These are phyloP conservation scores for Aspergillus haitiensis DNA, from an alignment of 495 filamentous ascomycete species.

Conservation along the genomic window DNA sequence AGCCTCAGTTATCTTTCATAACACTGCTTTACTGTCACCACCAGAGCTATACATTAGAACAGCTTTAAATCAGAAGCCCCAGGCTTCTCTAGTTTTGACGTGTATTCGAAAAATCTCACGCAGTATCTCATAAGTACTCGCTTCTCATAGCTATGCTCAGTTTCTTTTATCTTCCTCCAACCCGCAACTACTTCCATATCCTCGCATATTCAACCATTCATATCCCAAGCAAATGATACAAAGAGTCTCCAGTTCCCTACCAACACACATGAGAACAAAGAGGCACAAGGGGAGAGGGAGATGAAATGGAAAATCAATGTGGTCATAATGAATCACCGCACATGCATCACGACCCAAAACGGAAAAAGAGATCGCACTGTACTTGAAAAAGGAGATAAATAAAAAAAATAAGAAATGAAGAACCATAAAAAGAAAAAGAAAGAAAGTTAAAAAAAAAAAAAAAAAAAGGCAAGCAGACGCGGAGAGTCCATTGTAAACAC, in stretches of 20 bases:
- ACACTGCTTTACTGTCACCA: too few relatives aligned
- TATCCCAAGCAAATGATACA: constrained; percentile 1
- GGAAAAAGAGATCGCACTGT: not conserved
- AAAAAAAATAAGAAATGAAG: not conserved
- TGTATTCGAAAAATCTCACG: constrained; percentile 1
- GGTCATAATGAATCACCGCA: constrained; percentile 9
- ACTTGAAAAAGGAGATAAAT: not conserved
- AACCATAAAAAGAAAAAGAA: not conserved
- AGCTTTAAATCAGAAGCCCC: constrained; percentile 16
- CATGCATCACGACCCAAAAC: constrained; percentile 10
- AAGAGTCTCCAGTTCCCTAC: not conserved
- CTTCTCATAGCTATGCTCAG: constrained; percentile 14
- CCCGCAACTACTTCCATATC: not conserved
- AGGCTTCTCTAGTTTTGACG: constrained; percentile 6
- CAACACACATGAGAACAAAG: constrained; percentile 8
- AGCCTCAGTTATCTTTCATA: too few relatives aligned
- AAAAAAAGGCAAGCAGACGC: too few relatives aligned
- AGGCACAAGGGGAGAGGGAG: constrained; percentile 2
- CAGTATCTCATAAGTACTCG: constrained; percentile 2
- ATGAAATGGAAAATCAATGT: not conserved
- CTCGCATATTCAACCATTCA: not conserved
- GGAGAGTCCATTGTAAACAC: too few relatives aligned
- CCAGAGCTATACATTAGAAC: not conserved
- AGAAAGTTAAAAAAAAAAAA: too few relatives aligned
- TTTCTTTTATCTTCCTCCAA: not conserved